Conservation (phyloP, 306 rosid genomes). For the Lupinus albus region DNA sequence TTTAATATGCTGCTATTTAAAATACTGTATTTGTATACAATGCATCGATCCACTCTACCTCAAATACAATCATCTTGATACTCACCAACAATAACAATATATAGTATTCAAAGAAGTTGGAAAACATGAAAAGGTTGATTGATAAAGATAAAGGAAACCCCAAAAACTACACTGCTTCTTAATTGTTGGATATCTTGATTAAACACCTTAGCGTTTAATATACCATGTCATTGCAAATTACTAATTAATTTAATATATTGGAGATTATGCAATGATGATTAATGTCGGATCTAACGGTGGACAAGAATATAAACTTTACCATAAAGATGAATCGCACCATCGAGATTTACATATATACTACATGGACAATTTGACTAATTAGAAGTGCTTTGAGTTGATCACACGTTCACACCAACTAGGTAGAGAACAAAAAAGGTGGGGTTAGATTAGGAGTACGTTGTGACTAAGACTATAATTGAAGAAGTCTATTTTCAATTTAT, state of each 20-base stretch:
- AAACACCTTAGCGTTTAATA: conserved; percentile 29
- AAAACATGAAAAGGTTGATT: too few species aligned
- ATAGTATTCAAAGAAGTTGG: too few species aligned
- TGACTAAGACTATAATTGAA: conserved; percentile 55
- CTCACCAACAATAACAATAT: too few species aligned
- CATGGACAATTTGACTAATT: conserved; percentile 55
- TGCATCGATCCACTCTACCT: too few species aligned
- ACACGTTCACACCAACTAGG: conserved; percentile 44
- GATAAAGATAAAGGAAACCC: too few species aligned
- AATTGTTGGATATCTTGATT: conserved; percentile 38
- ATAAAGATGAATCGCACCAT: conserved; percentile 48
- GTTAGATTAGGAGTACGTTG: conserved; percentile 63
- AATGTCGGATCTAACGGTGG: conserved; percentile 58
- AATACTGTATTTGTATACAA: too few species aligned
- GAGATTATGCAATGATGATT: conserved; percentile 49
- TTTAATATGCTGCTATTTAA: too few species aligned
- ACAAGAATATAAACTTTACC: conserved; percentile 49
- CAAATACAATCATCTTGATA: too few species aligned
- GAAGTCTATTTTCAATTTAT: conserved; percentile 14
- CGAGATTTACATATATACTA: conserved; percentile 39
- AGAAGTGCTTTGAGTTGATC: conserved; percentile 41
- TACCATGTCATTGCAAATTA: background rate
- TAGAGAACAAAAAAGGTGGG: conserved; percentile 69
- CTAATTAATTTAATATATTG: conserved; percentile 22
- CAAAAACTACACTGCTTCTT: background rate